A percentile compares a stretch with the other conserved stretches of the same genome.
phyloP scores from a whole-genome alignment of 495 filamentous ascomycete species.

The Neohortaea acidophila region DNA sequence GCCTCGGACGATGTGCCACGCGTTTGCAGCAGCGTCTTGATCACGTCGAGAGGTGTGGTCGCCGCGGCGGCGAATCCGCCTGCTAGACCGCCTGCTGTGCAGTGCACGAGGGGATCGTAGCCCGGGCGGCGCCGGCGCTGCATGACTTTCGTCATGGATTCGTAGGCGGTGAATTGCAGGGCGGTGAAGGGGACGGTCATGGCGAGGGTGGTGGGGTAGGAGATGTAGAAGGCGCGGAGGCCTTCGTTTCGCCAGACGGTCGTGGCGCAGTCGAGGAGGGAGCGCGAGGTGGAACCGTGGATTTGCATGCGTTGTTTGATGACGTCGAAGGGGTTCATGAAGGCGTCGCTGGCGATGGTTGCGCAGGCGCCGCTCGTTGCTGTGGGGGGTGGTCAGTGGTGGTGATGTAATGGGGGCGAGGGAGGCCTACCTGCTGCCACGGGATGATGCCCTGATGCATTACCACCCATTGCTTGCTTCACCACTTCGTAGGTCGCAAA shows the following conservation, averaged over 20 bases:
- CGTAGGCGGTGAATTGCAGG: conserved; percentile 90
- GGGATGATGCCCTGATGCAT: conserved; percentile 79
- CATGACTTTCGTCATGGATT: conserved; percentile 85
- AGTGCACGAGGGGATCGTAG: conserved; percentile 89
- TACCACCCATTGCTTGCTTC: conserved; percentile 89
- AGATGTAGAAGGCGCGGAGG: conserved; percentile 87
- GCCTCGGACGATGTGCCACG: conserved; percentile 64
- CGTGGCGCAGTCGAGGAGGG: conserved; percentile 67
- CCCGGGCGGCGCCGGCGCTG: conserved; percentile 3
- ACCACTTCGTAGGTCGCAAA: conserved; percentile 96
- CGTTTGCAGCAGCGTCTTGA: conserved; percentile 94
- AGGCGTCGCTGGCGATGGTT: conserved; percentile 88
- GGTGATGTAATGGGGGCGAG: not conserved
- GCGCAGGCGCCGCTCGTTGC: conserved; percentile 84
- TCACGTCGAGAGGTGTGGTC: conserved; percentile 91
- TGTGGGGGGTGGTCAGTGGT: conserved; percentile 25
- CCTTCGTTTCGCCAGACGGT: conserved; percentile 80
- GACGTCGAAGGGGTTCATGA: conserved; percentile 99
- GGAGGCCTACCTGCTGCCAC: conserved; percentile 61
- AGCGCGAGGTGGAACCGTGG: conserved; percentile 80
- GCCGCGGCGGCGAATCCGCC: conserved; percentile 85
- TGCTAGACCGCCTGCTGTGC: conserved; percentile 76
- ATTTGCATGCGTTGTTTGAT: conserved; percentile 99
- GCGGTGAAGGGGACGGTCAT: conserved; percentile 99
- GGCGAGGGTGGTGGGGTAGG: conserved; percentile 91